These are phyloP conservation scores for Pseudogymnoascus sp. DNA, from an alignment of 2,329 filamentous ascomycete species.

Conservation along the genomic window DNA sequence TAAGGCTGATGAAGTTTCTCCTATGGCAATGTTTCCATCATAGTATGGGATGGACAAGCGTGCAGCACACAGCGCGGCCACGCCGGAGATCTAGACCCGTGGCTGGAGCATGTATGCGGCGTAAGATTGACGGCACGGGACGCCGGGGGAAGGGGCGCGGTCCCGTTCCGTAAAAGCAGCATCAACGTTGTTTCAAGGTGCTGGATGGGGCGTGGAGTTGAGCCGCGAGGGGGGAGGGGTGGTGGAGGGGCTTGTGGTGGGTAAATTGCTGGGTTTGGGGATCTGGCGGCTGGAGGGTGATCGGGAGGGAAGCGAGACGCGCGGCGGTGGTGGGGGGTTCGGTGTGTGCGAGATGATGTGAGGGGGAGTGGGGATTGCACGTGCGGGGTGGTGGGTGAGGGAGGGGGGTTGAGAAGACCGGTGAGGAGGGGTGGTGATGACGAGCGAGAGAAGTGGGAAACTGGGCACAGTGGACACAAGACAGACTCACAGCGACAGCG, in stretches of 20 bases:
- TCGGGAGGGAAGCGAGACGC: background rate
- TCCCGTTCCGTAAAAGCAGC: background rate
- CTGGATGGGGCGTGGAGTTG: background rate
- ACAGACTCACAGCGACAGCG: background rate
- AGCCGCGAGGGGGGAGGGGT: too few relatives aligned
- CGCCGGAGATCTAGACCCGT: conserved; percentile 1
- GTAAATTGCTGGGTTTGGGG: background rate
- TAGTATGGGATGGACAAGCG: background rate
- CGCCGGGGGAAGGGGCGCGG: background rate
- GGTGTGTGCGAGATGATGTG: conserved; percentile 5
- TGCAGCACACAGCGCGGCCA: background rate
- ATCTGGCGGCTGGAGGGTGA: background rate
- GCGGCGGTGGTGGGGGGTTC: conserved; percentile 1
- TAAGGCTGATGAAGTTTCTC: background rate
- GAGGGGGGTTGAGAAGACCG: background rate
- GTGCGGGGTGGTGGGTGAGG: background rate
- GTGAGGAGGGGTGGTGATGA: background rate
- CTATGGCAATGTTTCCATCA: background rate
- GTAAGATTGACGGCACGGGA: background rate
- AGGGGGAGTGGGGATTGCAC: conserved; percentile 1
- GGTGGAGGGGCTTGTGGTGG: background rate
- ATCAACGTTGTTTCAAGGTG: background rate
- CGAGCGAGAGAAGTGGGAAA: background rate
- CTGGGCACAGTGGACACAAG: background rate
- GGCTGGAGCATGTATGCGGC: background rate